Evolutionary conservation across 495 filamentous ascomycete species (phyloP).

Genomic region (Daldinia bambusicola): DNA sequence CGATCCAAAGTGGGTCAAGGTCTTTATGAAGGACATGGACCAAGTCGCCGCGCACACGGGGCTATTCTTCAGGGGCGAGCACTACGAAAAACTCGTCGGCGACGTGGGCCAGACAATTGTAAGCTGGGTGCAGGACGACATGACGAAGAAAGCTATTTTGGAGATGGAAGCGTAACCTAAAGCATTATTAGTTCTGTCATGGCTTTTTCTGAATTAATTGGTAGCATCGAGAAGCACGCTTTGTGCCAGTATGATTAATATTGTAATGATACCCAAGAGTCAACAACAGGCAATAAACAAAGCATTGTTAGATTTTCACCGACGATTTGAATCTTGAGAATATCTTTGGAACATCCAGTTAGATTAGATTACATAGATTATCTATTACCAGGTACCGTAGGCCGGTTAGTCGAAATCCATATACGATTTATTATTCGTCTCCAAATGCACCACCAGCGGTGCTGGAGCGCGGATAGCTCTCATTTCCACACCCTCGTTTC

Average conservation of each 20-base stretch:
- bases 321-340: background rate
- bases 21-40: constrained; percentile 84
- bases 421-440: constrained; percentile 14
- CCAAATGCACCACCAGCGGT: constrained; percentile 6
- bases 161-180: constrained; percentile 27
- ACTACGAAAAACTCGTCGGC: constrained; percentile 80
- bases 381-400: too few relatives aligned
- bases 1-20: constrained; percentile 77
- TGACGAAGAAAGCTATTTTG: constrained; percentile 49
- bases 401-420: constrained; percentile 26
- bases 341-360: background rate
- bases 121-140: constrained; percentile 74
- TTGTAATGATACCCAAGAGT: constrained; percentile 6
- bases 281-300: background rate
- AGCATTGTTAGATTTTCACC: background rate
- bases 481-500: background rate
- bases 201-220: background rate
- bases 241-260: background rate
- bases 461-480: background rate
- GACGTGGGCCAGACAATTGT: constrained; percentile 77
- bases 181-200: background rate
- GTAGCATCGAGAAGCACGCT: background rate
- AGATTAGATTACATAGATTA: constrained; percentile 5
- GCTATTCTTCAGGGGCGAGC: constrained; percentile 74
- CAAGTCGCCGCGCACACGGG: constrained; percentile 88